These are phyloP conservation scores for Colletotrichum truncatum DNA, from an alignment of 2,329 filamentous ascomycete genomes.

Conservation along the genomic window DNA sequence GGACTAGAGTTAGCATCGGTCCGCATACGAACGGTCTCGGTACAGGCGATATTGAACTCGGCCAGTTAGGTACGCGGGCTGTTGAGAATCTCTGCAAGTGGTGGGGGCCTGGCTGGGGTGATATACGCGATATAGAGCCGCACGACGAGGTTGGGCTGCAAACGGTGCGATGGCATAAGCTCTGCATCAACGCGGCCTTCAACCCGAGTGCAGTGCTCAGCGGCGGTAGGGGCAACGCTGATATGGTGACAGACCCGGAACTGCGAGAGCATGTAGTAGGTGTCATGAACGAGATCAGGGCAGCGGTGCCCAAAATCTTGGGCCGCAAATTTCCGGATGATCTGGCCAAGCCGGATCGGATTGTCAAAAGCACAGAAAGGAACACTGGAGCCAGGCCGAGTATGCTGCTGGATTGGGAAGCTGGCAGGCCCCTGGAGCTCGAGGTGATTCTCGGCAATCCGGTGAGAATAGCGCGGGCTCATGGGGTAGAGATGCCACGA, in stretches of 20 bases:
- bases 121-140: slow-evolving; percentile 71
- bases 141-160: slow-evolving; percentile 74
- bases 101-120: slow-evolving; percentile 61
- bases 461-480: slow-evolving; percentile 69
- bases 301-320: slow-evolving; percentile 69
- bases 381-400: slow-evolving; percentile 72
- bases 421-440: slow-evolving; percentile 71
- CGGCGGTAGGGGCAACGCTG: slow-evolving; percentile 70
- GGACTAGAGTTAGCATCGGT: slow-evolving; percentile 77
- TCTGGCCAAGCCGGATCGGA: slow-evolving; percentile 70
- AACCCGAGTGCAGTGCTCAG: slow-evolving; percentile 77
- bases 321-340: slow-evolving; percentile 67
- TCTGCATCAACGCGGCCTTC: slow-evolving; percentile 80
- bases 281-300: slow-evolving; percentile 76
- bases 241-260: slow-evolving; percentile 72
- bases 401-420: slow-evolving; percentile 78
- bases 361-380: slow-evolving; percentile 69
- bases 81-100: slow-evolving; percentile 60
- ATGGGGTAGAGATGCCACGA: slow-evolving; percentile 72
- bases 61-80: slow-evolving; percentile 46
- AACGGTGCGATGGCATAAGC: slow-evolving; percentile 78
- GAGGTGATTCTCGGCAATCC: slow-evolving; percentile 80
- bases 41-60: slow-evolving; percentile 42
- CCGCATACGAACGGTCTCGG: slow-evolving; percentile 66
- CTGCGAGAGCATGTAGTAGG: slow-evolving; percentile 68